A percentile compares a stretch with the other conserved stretches of the same genome.
phyloP scores from a whole-genome alignment of 169 alveolate genomes.

The Eimeria necatrix region DNA sequence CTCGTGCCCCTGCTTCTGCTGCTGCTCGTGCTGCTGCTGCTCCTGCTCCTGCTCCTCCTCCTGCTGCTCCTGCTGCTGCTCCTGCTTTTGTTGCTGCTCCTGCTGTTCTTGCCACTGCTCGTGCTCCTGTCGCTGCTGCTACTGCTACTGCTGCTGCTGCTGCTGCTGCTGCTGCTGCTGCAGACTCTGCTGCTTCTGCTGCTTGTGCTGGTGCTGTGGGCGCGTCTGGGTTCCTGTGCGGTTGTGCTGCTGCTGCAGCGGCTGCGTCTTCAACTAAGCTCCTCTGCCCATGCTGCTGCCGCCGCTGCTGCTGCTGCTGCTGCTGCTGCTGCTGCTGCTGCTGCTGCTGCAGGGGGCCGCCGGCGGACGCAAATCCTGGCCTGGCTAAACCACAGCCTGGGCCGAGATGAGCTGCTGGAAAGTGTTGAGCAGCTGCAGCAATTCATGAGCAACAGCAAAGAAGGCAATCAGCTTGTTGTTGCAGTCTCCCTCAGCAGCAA shows the following conservation, averaged over 20 bases:
- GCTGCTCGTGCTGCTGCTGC: not conserved
- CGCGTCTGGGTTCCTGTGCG: not conserved
- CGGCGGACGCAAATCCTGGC: conserved; percentile 53
- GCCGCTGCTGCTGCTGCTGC: not conserved
- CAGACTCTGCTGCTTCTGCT: too few relatives aligned
- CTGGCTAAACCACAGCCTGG: conserved; percentile 65
- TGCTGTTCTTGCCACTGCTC: too few relatives aligned
- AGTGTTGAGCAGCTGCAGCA: not conserved
- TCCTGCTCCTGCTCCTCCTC: not conserved
- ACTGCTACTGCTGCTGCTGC: too few relatives aligned
- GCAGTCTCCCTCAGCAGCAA: not conserved
- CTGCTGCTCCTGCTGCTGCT: too few relatives aligned
- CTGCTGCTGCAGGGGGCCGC: conserved; percentile 66
- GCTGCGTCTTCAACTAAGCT: too few relatives aligned
- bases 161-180: too few relatives aligned
- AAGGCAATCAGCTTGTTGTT: not conserved
- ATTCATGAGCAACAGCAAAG: conserved; percentile 12
- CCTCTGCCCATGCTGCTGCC: not conserved
- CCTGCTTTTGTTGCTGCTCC: too few relatives aligned
- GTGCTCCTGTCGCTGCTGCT: not conserved
- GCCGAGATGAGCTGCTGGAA: conserved; percentile 31
- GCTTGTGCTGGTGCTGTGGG: too few relatives aligned
- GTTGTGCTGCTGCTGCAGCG: not conserved
- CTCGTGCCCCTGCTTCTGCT: not conserved
- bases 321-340: conserved; percentile 42